Evolutionary conservation across 2,329 filamentous ascomycete species (phyloP), one percentile per base, ranked within the genome.

Genomic region (Blumeria graminis): DNA sequence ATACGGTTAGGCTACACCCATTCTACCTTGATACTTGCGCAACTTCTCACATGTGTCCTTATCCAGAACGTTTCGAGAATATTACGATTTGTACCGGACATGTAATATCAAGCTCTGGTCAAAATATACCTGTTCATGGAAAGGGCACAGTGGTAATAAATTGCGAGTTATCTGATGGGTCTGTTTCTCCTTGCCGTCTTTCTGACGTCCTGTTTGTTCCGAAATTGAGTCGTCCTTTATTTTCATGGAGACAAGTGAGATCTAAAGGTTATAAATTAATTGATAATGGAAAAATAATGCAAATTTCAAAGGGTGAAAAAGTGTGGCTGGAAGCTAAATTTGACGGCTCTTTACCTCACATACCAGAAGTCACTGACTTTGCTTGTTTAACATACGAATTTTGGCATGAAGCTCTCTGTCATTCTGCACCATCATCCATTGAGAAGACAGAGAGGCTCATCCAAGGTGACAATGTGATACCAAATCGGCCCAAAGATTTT

Each of bases 11-110:
- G 14, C 5, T 16, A 34, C n/a, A 13, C 7, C 51, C 34, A 16
- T 54, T 54, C 34, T 54, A 54, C 28, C n/a, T 54, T 39, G 51
- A 54, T 39, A 54, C 51, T 35, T 54, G 33, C 16, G 51, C 34
- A 54, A 18, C 34, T 9, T 38, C 34, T 39, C 33, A 54, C 32
- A 54, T 33, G 32, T 39, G n/a, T 39, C 34, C 34, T 39, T 54
- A 54, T 39, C 51, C 34, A 55, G 52, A 55, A 28, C 36, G 52
- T 13, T 55, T 55, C n/a, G 18, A 34, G 16, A 28, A 43, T 13
- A 16, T 55, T 13, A 6, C 16, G 11, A 3, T 3, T 14, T 43
- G 16, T 43, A 43, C 52, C 52, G 52, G 52, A 6, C 6, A n/a
- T 55, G 52, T 55, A 43, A 55, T 11, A 4, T 55, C 36, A 14